These are phyloP conservation scores for Colletotrichum euphorbiae DNA, from an alignment of 2,329 filamentous ascomycete genomes.

Conservation along the genomic window DNA sequence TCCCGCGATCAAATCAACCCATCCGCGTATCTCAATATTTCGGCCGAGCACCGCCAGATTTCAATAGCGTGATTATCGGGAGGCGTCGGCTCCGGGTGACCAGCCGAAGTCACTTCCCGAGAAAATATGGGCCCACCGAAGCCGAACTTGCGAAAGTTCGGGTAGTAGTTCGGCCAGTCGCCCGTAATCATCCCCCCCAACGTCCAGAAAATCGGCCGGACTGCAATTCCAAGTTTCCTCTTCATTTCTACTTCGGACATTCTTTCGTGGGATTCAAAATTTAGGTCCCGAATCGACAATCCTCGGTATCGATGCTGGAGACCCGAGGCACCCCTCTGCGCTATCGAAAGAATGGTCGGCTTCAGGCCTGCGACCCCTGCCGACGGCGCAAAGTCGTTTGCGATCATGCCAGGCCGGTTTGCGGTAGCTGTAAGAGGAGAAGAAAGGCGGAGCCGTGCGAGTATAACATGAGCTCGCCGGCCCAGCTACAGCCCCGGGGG, in stretches of 20 bases:
- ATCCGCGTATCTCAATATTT: background rate
- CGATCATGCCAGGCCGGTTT: conserved; percentile 54
- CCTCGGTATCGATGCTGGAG: conserved; percentile 4
- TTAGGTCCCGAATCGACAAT: background rate
- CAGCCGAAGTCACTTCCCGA: conserved; percentile 4
- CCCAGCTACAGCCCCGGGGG: background rate
- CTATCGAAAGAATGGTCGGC: conserved; percentile 33
- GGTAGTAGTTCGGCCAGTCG: background rate
- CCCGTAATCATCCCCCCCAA: background rate
- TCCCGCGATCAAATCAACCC: background rate
- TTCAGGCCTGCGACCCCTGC: conserved; percentile 51
- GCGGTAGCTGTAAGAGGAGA: conserved; percentile 52
- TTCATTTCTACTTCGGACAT: background rate
- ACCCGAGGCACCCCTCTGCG: conserved; percentile 16
- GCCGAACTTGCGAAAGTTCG: conserved; percentile 17
- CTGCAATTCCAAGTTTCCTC: background rate
- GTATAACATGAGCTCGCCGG: conserved; percentile 44
- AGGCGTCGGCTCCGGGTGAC: background rate
- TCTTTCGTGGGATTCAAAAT: background rate
- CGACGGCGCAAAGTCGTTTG: conserved; percentile 57
- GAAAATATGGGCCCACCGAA: background rate
- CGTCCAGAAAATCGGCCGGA: background rate
- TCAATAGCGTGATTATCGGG: background rate
- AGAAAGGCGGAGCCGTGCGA: conserved; percentile 49
- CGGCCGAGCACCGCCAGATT: background rate